These are phyloP conservation scores for Cladosporium cucumerinum DNA, from an alignment of 2,329 filamentous ascomycete species.

Conservation along the genomic window DNA sequence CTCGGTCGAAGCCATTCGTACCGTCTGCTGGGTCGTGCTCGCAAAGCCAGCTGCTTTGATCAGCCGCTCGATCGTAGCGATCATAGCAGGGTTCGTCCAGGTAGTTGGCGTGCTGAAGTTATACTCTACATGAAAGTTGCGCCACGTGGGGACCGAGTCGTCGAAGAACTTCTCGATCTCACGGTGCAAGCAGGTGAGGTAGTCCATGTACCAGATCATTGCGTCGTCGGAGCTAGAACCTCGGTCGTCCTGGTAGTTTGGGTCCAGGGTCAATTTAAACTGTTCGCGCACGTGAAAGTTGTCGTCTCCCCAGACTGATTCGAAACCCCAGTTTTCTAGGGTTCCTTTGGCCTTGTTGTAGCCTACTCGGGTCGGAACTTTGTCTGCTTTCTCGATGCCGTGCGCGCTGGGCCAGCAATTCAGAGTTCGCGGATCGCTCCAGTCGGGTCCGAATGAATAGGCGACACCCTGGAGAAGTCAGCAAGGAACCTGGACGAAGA, in stretches of 20 bases:
- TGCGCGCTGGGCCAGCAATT: not conserved
- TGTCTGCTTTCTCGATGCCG: not conserved
- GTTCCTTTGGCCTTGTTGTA: not conserved
- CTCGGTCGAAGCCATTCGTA: constrained; percentile 21
- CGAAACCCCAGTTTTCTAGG: not conserved
- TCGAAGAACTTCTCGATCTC: not conserved
- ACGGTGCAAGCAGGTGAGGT: not conserved
- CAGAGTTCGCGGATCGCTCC: not conserved
- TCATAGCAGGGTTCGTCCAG: constrained; percentile 21
- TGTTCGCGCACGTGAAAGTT: not conserved
- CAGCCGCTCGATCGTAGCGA: constrained; percentile 19
- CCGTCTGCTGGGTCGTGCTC: constrained; percentile 3
- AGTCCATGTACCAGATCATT: not conserved
- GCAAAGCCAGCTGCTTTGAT: constrained; percentile 17
- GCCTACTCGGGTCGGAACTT: not conserved
- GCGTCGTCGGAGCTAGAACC: not conserved
- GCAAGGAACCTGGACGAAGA: too few relatives aligned
- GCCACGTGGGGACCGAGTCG: not conserved
- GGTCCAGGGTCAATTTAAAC: not conserved
- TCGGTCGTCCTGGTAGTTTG: not conserved
- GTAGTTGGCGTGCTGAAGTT: constrained; percentile 23
- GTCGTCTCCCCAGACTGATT: not conserved
- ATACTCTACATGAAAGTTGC: constrained; percentile 20
- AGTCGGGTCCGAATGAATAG: constrained; percentile 14
- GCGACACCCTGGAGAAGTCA: too few relatives aligned